phyloP scores from a whole-genome alignment of 306 rosid genomes.

The Potentilla sterilis region DNA sequence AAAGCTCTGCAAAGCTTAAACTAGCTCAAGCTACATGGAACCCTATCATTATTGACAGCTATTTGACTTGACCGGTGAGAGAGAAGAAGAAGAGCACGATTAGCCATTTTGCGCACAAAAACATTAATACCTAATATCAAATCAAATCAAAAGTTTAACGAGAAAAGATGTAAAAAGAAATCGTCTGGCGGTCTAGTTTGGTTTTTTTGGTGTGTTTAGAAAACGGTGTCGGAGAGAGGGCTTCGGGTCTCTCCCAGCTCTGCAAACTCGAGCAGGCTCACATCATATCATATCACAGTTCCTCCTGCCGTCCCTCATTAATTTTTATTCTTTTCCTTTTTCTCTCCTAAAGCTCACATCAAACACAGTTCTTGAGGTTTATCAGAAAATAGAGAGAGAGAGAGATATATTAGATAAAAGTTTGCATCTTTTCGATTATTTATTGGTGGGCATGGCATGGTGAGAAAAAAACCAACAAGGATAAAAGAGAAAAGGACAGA shows the following conservation, averaged over 20 bases:
- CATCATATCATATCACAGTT: slow-evolving; percentile 8
- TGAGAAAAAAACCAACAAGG: slow-evolving; percentile 16
- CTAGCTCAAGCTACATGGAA: background rate
- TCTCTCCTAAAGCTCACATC: slow-evolving; percentile 41
- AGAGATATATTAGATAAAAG: background rate
- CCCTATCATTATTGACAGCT: slow-evolving; percentile 2
- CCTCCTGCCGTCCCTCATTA: slow-evolving; percentile 21
- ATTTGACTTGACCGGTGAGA: slow-evolving; percentile 10
- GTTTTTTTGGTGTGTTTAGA: background rate
- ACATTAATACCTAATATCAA: slow-evolving; percentile 7
- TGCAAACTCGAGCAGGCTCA: background rate
- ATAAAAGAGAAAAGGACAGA: background rate
- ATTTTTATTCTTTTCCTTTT: slow-evolving; percentile 14
- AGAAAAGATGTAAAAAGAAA: slow-evolving; percentile 3
- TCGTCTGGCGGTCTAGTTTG: background rate
- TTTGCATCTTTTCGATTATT: slow-evolving; percentile 9
- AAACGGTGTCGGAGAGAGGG: background rate
- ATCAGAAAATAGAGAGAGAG: background rate
- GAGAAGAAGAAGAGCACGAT: background rate
- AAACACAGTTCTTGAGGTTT: slow-evolving; percentile 32
- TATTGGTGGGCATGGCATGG: background rate
- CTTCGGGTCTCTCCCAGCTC: slow-evolving; percentile 20
- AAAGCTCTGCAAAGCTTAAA: background rate
- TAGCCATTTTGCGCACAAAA: background rate
- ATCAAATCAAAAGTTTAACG: background rate